A percentile compares a stretch with the other conserved stretches of the same genome.
Evolutionary conservation across 2,329 filamentous ascomycete species (phyloP).

Genomic region (Pseudomassariella vexata): DNA sequence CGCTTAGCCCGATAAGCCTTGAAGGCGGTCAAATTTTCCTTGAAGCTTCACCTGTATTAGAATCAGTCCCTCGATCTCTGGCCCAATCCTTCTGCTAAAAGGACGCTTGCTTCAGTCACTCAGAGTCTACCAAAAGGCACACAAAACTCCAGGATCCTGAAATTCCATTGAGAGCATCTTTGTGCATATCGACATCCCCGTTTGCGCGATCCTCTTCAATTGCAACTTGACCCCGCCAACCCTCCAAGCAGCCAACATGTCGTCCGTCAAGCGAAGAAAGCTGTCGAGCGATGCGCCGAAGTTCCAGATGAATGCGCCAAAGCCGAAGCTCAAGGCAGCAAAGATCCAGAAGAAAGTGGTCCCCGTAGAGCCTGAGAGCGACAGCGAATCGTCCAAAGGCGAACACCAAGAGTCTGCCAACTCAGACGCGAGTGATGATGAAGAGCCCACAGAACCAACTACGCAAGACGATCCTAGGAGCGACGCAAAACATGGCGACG

Average conservation of each 20-base stretch:
- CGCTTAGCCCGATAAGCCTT: conserved; percentile 3
- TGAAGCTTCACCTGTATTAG: no score
- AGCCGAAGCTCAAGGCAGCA: conserved; percentile 1
- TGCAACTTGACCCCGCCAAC: no score
- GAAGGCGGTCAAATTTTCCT: conserved; percentile 6
- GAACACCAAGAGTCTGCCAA: conserved; percentile 17
- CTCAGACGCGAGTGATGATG: conserved; percentile 3
- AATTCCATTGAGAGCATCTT: no score
- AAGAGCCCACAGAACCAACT: conserved; percentile 2
- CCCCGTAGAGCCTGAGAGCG: no score
- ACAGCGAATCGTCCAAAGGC: conserved; percentile 15
- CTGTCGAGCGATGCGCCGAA: conserved; percentile 19
- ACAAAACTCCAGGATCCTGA: no score
- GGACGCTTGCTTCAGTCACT: no score
- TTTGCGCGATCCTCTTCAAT: no score
- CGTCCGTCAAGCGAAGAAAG: conserved; percentile 35
- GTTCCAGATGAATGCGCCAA: neutral
- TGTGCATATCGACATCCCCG: no score
- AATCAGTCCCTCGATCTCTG: no score
- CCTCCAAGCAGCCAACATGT: conserved; percentile 30
- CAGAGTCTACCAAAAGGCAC: no score
- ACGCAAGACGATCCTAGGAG: conserved; percentile 14
- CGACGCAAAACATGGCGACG: conserved; percentile 16
- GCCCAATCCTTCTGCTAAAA: no score
- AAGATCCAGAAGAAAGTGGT: neutral